Evolutionary conservation across 2,329 filamentous ascomycete species (phyloP).

Genomic region (Aspergillus udagawae): DNA sequence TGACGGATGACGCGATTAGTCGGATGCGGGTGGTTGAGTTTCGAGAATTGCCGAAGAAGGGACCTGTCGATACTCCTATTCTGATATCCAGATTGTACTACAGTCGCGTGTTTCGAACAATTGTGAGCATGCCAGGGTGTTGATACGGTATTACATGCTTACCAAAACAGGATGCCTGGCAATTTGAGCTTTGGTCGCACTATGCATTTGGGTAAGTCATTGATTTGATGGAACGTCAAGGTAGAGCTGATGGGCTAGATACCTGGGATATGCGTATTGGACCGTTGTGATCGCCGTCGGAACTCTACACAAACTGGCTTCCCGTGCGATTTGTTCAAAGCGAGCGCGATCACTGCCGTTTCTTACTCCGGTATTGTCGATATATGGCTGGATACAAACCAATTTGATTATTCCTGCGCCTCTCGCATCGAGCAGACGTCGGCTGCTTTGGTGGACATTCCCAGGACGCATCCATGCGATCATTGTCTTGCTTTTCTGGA

Average conservation of each 20-base stretch:
- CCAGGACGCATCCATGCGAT: constrained; percentile 47
- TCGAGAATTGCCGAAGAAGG: constrained; percentile 20
- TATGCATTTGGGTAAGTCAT: constrained; percentile 34
- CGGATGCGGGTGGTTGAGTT: constrained; percentile 32
- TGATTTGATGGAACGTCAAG: background rate
- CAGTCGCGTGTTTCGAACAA: constrained; percentile 26
- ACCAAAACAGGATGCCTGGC: constrained; percentile 25
- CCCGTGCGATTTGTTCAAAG: constrained; percentile 16
- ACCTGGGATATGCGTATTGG: constrained; percentile 40
- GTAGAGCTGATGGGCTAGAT: constrained; percentile 14
- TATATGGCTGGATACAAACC: constrained; percentile 31
- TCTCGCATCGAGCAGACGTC: constrained; percentile 40
- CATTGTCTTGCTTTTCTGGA: constrained; percentile 42
- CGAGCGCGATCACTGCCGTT: constrained; percentile 1
- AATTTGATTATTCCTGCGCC: constrained; percentile 44
- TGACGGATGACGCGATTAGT: constrained; percentile 31
- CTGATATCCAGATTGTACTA: constrained; percentile 31
- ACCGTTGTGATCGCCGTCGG: constrained; percentile 32
- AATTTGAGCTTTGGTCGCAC: constrained; percentile 32
- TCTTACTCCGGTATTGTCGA: constrained; percentile 3
- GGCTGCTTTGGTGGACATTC: constrained; percentile 43
- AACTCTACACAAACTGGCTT: constrained; percentile 26
- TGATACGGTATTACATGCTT: too few relatives aligned
- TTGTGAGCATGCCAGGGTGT: constrained; percentile 20
- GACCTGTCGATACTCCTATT: constrained; percentile 22